Conservation (phyloP, 1,284 basidiomycete species). For the Cutaneotrichosporon spelunceum region DNA sequence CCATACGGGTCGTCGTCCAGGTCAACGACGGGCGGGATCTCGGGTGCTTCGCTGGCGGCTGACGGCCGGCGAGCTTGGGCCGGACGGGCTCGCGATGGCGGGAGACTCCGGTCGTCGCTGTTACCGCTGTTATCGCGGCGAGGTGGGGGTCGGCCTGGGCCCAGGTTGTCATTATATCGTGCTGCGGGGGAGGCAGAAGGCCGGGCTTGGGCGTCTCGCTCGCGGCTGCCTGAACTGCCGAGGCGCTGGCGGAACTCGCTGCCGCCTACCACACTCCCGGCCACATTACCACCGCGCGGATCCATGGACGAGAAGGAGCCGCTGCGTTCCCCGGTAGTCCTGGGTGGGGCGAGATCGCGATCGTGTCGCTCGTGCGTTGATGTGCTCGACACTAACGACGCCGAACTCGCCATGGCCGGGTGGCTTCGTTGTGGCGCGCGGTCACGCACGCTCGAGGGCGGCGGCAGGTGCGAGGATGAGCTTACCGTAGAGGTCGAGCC, state of each 20-base stretch:
- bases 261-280: not conserved
- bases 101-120: not conserved
- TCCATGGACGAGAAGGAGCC: slow-evolving; percentile 12
- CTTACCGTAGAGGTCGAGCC: not conserved
- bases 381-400: not conserved
- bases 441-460: slow-evolving; percentile 1
- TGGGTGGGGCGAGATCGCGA: slow-evolving; percentile 7
- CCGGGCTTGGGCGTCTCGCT: not conserved
- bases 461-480: not conserved
- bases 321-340: not conserved
- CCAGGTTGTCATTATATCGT: slow-evolving; percentile 5
- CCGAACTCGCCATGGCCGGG: slow-evolving; percentile 8
- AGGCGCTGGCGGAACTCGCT: slow-evolving; percentile 2
- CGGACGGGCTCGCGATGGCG: not conserved
- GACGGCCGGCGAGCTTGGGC: slow-evolving; percentile 8
- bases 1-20: slow-evolving; percentile 11
- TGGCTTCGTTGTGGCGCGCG: not conserved
- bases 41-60: not conserved
- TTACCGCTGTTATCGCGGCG: slow-evolving; percentile 1
- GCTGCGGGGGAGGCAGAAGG: not conserved
- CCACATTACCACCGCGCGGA: not conserved
- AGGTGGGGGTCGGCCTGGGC: slow-evolving; percentile 3
- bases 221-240: slow-evolving; percentile 1
- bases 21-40: slow-evolving; percentile 4
- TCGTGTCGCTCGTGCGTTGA: not conserved